Evolutionary conservation across 148 eudicot genomes (phyloP).

Genomic region (Dysphania ambrosioides): DNA sequence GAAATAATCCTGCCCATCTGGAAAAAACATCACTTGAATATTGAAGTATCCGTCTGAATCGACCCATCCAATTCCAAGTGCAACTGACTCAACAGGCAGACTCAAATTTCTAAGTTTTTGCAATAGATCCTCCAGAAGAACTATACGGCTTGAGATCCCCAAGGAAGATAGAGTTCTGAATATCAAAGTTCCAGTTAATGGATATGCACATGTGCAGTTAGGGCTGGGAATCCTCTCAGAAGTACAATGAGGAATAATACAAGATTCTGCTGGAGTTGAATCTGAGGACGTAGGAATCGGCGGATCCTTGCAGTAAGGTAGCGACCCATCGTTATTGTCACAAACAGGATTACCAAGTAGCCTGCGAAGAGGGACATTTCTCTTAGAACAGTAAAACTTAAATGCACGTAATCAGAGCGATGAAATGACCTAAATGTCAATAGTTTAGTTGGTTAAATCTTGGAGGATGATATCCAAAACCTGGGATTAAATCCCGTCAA

Average conservation of each 20-base stretch:
- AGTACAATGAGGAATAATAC: slow-evolving; percentile 39
- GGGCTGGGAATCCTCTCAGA: slow-evolving; percentile 56
- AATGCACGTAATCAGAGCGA: not conserved
- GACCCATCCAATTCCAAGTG: slow-evolving; percentile 41
- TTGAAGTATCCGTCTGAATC: slow-evolving; percentile 36
- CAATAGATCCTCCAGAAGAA: slow-evolving; percentile 39
- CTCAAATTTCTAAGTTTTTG: slow-evolving; percentile 3
- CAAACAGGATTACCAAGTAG: slow-evolving; percentile 60
- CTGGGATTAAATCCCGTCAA: too few relatives aligned
- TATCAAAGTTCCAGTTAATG: slow-evolving; percentile 54
- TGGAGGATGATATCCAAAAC: too few relatives aligned
- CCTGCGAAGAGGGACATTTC: slow-evolving; percentile 34
- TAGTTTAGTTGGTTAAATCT: too few relatives aligned
- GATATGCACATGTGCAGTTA: slow-evolving; percentile 67
- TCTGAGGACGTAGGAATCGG: slow-evolving; percentile 31
- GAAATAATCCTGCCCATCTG: slow-evolving; percentile 46
- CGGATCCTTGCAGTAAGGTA: slow-evolving; percentile 34
- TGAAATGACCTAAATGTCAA: not conserved
- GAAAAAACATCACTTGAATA: slow-evolving; percentile 51
- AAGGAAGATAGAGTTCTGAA: slow-evolving; percentile 55
- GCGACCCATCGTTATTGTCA: slow-evolving; percentile 4
- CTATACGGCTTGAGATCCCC: slow-evolving; percentile 22
- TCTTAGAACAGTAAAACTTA: not conserved
- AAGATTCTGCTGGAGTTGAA: slow-evolving; percentile 40
- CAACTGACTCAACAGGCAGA: slow-evolving; percentile 69